Conservation (phyloP, 2,329 filamentous ascomycete genomes). For the Colletotrichum viniferum region DNA sequence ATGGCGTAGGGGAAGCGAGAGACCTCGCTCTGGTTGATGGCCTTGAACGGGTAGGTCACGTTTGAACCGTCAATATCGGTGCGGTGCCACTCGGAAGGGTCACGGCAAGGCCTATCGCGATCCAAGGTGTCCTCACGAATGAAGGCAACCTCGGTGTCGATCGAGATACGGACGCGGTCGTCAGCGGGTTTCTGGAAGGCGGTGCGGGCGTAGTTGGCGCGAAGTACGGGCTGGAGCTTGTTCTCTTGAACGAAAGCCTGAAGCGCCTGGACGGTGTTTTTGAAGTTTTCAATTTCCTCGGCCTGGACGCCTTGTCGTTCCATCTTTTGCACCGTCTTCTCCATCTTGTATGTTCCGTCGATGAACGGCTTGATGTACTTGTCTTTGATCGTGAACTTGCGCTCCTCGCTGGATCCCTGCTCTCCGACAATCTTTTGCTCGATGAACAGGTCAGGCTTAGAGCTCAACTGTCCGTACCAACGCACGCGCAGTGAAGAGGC, state of each 20-base stretch:
- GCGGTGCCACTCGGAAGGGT: constrained; percentile 89
- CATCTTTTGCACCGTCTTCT: constrained; percentile 89
- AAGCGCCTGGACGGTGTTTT: constrained; percentile 74
- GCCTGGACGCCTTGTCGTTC: constrained; percentile 73
- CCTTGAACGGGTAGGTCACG: constrained; percentile 86
- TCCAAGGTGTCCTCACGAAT: constrained; percentile 83
- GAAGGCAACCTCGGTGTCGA: constrained; percentile 90
- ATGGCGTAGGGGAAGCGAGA: constrained; percentile 89
- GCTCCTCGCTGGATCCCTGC: constrained; percentile 78
- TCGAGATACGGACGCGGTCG: constrained; percentile 85
- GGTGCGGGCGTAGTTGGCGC: constrained; percentile 92
- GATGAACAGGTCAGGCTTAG: constrained; percentile 79
- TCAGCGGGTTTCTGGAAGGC: constrained; percentile 97
- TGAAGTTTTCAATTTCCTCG: constrained; percentile 71
- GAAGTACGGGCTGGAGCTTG: constrained; percentile 80
- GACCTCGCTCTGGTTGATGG: constrained; percentile 89
- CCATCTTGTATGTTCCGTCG: constrained; percentile 86
- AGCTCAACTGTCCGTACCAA: constrained; percentile 86
- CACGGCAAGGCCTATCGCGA: constrained; percentile 81
- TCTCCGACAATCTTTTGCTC: constrained; percentile 89
- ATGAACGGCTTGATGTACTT: constrained; percentile 92
- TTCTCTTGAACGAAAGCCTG: constrained; percentile 80
- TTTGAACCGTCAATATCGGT: constrained; percentile 82
- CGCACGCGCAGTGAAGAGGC: constrained; percentile 84
- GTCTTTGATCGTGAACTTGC: constrained; percentile 85